A percentile compares a stretch with the other conserved stretches of the same genome.
Evolutionary conservation across 345 rosid genomes (phyloP).

Genomic region (Noccaea bulbosa): DNA sequence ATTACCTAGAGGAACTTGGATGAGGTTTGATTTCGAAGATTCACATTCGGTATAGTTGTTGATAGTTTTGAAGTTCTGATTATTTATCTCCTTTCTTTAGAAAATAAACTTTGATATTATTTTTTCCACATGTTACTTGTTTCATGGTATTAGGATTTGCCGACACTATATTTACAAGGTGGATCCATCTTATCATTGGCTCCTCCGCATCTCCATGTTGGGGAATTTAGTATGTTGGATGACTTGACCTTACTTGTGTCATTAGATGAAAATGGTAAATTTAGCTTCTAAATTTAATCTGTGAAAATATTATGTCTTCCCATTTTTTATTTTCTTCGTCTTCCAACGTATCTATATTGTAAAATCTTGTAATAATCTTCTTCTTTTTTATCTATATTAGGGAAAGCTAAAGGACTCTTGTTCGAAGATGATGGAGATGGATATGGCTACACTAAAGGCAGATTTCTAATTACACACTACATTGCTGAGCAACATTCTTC

Average conservation of each 20-base stretch:
- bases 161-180: constrained; percentile 79
- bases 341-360: no score
- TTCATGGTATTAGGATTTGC: constrained; percentile 70
- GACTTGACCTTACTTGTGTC: constrained; percentile 81
- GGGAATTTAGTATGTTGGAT: constrained; percentile 63
- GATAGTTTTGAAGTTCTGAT: neutral
- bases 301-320: no score
- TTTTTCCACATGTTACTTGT: neutral
- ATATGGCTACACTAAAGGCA: constrained; percentile 69
- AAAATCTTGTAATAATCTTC: no score
- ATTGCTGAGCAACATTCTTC: constrained; percentile 65
- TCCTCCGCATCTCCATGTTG: constrained; percentile 71
- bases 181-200: constrained; percentile 80
- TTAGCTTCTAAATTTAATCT: neutral
- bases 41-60: constrained; percentile 66
- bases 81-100: neutral
- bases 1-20: constrained; percentile 79
- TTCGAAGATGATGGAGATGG: constrained; percentile 96
- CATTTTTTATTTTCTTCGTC: no score
- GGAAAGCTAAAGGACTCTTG: constrained; percentile 71
- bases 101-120: neutral
- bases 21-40: constrained; percentile 77
- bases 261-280: constrained; percentile 79
- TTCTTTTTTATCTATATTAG: constrained; percentile 44
- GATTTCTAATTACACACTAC: constrained; percentile 66